Conservation (phyloP, 345 rosid species). For the Trapa incisa region DNA sequence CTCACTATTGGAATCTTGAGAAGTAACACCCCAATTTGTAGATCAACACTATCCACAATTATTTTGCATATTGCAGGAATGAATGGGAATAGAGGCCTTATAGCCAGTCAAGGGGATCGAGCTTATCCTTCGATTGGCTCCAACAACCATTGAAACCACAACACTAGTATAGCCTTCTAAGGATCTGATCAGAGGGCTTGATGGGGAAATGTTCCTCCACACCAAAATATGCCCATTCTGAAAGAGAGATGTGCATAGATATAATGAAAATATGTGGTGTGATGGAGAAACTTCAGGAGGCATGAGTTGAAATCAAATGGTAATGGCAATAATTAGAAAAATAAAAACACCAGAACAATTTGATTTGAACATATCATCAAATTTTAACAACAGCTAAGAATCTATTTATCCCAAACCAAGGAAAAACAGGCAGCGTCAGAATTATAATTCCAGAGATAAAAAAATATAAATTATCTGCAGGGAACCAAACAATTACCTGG, state of each 20-base stretch:
- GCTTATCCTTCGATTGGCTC: slow-evolving; percentile 25
- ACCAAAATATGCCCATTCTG: slow-evolving; percentile 38
- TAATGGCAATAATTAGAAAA: background rate
- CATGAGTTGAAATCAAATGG: background rate
- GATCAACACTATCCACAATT: no score
- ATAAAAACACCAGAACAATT: background rate
- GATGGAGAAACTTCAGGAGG: background rate
- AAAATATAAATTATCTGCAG: background rate
- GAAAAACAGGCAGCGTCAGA: no score
- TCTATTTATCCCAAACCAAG: no score
- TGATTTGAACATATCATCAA: background rate
- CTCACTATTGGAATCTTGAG: background rate
- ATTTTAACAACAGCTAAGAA: no score
- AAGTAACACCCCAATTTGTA: no score
- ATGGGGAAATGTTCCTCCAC: slow-evolving; percentile 29
- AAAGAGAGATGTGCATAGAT: background rate
- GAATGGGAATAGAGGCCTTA: background rate
- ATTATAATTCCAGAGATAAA: background rate
- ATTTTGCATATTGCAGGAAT: no score
- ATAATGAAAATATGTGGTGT: background rate
- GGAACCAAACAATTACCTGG: slow-evolving; percentile 24
- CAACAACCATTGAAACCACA: slow-evolving; percentile 28
- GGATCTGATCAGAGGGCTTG: slow-evolving; percentile 23
- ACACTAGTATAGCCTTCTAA: slow-evolving; percentile 21
- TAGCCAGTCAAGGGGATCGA: no score